Evolutionary conservation across 805 yeast genomes (phyloP).

Genomic region (Debaryomyces maramus): DNA sequence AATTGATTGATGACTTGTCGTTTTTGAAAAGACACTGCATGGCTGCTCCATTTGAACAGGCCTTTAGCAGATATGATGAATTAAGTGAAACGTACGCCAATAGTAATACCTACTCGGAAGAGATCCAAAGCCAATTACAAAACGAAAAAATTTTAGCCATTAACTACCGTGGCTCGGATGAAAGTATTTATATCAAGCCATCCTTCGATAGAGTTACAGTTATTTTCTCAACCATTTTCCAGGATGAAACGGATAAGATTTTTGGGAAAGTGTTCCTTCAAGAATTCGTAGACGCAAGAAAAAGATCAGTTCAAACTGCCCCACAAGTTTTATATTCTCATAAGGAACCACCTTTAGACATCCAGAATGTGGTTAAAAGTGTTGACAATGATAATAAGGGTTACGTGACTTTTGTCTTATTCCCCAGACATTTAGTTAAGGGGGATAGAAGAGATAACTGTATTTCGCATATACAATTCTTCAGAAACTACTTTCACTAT

Average conservation of each 20-base stretch:
- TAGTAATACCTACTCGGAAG: slow-evolving; percentile 44
- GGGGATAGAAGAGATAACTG: slow-evolving; percentile 77
- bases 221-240: slow-evolving; percentile 88
- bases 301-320: slow-evolving; percentile 93
- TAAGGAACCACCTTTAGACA: slow-evolving; percentile 89
- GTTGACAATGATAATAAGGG: slow-evolving; percentile 47
- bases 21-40: slow-evolving; percentile 80
- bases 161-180: slow-evolving; percentile 84
- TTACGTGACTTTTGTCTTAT: slow-evolving; percentile 67
- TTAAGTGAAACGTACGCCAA: slow-evolving; percentile 52
- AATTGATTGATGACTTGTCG: slow-evolving; percentile 63
- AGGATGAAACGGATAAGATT: slow-evolving; percentile 93
- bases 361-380: slow-evolving; percentile 32
- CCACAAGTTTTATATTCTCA: slow-evolving; percentile 95
- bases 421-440: slow-evolving; percentile 72
- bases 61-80: slow-evolving; percentile 75
- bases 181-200: slow-evolving; percentile 86
- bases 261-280: slow-evolving; percentile 88
- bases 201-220: slow-evolving; percentile 96
- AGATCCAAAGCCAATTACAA: slow-evolving; percentile 41
- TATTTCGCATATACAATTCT: slow-evolving; percentile 85
- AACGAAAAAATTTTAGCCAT: slow-evolving; percentile 64
- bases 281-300: slow-evolving; percentile 95
- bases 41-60: slow-evolving; percentile 90
- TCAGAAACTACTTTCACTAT: slow-evolving; percentile 96